Evolutionary conservation across 2,329 filamentous ascomycete genomes (phyloP).

Genomic region (Westerdykella sp.): DNA sequence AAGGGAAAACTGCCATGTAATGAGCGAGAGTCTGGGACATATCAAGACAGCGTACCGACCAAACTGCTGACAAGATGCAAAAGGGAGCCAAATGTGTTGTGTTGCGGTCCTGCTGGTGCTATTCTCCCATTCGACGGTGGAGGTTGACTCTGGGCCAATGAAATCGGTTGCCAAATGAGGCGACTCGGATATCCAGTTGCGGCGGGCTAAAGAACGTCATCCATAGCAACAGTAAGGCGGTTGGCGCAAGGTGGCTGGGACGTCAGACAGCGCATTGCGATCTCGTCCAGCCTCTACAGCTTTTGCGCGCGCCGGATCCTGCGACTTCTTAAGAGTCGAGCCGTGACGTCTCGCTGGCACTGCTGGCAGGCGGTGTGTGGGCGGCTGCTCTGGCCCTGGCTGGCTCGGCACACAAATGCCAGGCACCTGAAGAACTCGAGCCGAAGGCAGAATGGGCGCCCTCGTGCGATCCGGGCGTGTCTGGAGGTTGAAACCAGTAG

Average conservation of each 20-base stretch:
- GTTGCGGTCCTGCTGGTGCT: constrained; percentile 6
- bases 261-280: constrained; percentile 36
- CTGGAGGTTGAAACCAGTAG: background rate
- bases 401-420: constrained; percentile 14
- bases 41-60: background rate
- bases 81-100: background rate
- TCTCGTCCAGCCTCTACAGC: constrained; percentile 23
- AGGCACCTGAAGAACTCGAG: constrained; percentile 13
- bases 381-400: constrained; percentile 22
- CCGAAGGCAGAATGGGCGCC: background rate
- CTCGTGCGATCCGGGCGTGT: background rate
- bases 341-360: constrained; percentile 25
- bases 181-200: constrained; percentile 25
- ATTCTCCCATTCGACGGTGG: constrained; percentile 30
- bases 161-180: constrained; percentile 23
- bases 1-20: background rate
- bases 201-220: constrained; percentile 32
- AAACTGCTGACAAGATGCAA: background rate
- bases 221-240: constrained; percentile 16
- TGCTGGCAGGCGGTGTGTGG: constrained; percentile 32
- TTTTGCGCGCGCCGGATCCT: constrained; percentile 24
- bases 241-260: constrained; percentile 27
- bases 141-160: constrained; percentile 27
- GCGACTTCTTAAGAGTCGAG: constrained; percentile 26
- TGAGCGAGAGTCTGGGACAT: background rate